Evolutionary conservation across 805 yeast species (phyloP).

Genomic region (Maudiozyma turicensis): DNA sequence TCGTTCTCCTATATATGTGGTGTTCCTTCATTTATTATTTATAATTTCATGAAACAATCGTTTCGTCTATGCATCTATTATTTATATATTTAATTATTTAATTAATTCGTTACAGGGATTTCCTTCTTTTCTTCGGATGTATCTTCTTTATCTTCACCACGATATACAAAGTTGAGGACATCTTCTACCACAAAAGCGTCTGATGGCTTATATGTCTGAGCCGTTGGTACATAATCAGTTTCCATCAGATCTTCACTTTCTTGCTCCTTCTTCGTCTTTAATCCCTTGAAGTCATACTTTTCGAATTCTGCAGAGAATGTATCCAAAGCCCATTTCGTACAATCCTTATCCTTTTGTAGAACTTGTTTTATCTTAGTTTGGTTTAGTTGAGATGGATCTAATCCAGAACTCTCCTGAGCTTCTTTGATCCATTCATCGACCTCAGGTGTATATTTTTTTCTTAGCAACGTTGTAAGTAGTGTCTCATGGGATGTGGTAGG

Average conservation of each 20-base stretch:
- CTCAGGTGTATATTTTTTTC: constrained; percentile 86
- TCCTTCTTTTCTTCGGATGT: background rate
- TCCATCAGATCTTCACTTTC: constrained; percentile 37
- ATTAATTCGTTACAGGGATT: background rate
- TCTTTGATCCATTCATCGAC: constrained; percentile 74
- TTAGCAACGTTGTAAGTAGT: constrained; percentile 67
- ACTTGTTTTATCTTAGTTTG: constrained; percentile 19
- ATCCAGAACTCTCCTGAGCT: constrained; percentile 30
- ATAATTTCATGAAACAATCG: background rate
- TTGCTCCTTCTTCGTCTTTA: constrained; percentile 1
- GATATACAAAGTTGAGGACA: constrained; percentile 36
- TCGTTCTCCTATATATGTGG: background rate
- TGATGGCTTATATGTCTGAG: constrained; percentile 22
- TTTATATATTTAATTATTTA: background rate
- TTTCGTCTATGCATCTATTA: background rate
- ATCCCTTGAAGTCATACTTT: constrained; percentile 52
- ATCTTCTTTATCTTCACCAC: constrained; percentile 28
- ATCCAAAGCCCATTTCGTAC: constrained; percentile 59
- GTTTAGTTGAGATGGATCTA: constrained; percentile 21
- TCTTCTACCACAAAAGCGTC: constrained; percentile 31
- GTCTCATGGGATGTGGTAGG: constrained; percentile 82
- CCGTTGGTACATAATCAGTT: constrained; percentile 55
- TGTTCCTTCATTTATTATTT: background rate
- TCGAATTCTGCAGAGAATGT: constrained; percentile 44
- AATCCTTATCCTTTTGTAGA: constrained; percentile 44